Conservation (phyloP, 257 asterid species). For the Salvia hispanica region DNA sequence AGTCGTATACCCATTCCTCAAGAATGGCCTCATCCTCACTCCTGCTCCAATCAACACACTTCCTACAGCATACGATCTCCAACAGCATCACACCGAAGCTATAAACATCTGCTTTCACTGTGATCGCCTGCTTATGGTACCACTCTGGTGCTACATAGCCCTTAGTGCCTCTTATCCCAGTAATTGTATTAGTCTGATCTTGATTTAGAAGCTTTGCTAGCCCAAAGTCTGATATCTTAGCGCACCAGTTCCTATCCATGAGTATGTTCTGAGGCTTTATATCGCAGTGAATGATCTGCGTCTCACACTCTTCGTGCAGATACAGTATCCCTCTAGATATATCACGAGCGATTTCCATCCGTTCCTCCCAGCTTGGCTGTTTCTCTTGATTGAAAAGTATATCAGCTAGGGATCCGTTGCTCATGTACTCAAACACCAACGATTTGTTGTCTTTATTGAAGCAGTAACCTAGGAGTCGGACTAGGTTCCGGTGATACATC, state of each 20-base stretch:
- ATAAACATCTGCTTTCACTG: conserved; percentile 59
- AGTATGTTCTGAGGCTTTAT: conserved; percentile 67
- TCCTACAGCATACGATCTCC: conserved; percentile 48
- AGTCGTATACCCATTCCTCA: conserved; percentile 46
- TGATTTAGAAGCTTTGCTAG: conserved; percentile 54
- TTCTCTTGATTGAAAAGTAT: too few relatives aligned
- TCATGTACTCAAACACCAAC: too few relatives aligned
- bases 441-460: too few relatives aligned
- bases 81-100: conserved; percentile 59
- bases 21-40: conserved; percentile 48
- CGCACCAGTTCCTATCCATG: conserved; percentile 43
- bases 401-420: too few relatives aligned
- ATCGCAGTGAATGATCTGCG: conserved; percentile 62
- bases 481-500: too few relatives aligned
- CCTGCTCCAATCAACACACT: conserved; percentile 37
- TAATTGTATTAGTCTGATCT: conserved; percentile 51
- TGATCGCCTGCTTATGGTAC: conserved; percentile 45
- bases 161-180: conserved; percentile 50
- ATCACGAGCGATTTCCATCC: conserved; percentile 40
- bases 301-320: conserved; percentile 60
- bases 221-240: conserved; percentile 63
- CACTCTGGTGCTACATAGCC: conserved; percentile 67
- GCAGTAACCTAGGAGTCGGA: too few relatives aligned
- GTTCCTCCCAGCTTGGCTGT: not conserved
- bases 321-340: conserved; percentile 45